Percentiles rank a stretch among this genome's conserved stretches.
These are phyloP conservation scores for Geotrichum reessii DNA, from an alignment of 1,139 yeast genomes.

Conservation along the genomic window DNA sequence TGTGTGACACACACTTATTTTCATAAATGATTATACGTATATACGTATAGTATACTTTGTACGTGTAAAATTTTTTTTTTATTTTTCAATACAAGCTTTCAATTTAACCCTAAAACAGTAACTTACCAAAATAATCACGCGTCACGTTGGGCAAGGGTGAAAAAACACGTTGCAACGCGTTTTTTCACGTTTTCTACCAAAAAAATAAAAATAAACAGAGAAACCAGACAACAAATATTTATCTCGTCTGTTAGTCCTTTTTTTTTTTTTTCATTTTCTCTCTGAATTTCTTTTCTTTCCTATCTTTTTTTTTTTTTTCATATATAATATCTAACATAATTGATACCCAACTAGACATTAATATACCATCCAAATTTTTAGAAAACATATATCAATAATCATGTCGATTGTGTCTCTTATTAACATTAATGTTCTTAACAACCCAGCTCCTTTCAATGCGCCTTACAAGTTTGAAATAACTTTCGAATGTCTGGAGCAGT, in stretches of 20 bases:
- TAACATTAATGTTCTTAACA: slow-evolving; percentile 87
- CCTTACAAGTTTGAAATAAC: slow-evolving; percentile 96
- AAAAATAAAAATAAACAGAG: neutral
- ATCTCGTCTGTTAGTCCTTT: neutral
- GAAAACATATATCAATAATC: neutral
- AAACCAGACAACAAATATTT: neutral
- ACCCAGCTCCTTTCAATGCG: slow-evolving; percentile 91
- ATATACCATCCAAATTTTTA: neutral
- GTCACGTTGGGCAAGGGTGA: neutral
- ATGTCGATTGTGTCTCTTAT: slow-evolving; percentile 94
- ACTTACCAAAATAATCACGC: neutral
- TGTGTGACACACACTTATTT: too few relatives aligned
- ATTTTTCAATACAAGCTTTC: neutral
- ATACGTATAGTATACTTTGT: too few relatives aligned
- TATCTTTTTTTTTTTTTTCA: neutral
- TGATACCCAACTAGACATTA: neutral
- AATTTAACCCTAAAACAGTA: neutral
- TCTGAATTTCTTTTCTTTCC: neutral
- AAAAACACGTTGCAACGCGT: neutral
- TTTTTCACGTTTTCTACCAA: neutral
- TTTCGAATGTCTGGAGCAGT: slow-evolving; percentile 89
- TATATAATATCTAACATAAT: neutral
- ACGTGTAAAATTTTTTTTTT: too few relatives aligned
- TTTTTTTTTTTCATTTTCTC: neutral
- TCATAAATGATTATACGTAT: too few relatives aligned